Evolutionary conservation across 176 grass and related monocot genomes (phyloP).

Genomic region (Tillandsia leiboldiana): DNA sequence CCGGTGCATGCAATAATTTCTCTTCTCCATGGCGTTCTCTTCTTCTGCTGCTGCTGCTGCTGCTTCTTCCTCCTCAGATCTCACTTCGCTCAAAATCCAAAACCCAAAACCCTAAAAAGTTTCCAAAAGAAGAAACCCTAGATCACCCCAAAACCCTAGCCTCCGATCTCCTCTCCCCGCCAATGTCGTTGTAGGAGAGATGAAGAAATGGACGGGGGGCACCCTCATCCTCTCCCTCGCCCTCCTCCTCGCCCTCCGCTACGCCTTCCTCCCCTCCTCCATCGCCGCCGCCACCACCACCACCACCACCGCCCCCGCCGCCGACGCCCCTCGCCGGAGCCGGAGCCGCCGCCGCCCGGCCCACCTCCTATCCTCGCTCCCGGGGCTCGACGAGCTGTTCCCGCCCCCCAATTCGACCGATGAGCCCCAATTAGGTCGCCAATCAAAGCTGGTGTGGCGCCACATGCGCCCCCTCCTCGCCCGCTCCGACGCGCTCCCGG

Average conservation of each 20-base stretch:
- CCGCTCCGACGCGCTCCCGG: constrained; percentile 64
- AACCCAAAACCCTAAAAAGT: too few species aligned
- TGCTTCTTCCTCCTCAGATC: too few species aligned
- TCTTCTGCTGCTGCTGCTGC: too few species aligned
- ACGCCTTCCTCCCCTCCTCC: constrained; percentile 24
- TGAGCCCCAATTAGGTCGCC: background rate
- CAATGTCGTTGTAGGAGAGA: background rate
- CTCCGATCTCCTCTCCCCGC: background rate
- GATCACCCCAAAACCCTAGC: background rate
- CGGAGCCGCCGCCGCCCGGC: constrained; percentile 33
- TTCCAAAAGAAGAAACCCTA: too few species aligned
- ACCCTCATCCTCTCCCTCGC: constrained; percentile 32
- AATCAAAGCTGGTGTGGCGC: constrained; percentile 35
- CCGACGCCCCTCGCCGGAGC: constrained; percentile 10
- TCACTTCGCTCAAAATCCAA: too few species aligned
- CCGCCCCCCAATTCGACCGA: constrained; percentile 28
- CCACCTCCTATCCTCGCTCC: constrained; percentile 30
- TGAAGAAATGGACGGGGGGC: constrained; percentile 51
- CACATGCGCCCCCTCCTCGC: constrained; percentile 55
- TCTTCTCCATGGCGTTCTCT: too few species aligned
- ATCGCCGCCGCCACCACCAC: constrained; percentile 1
- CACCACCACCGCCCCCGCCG: background rate
- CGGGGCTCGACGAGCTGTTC: constrained; percentile 12
- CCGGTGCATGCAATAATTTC: too few species aligned
- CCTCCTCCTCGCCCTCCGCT: constrained; percentile 28